Conservation (phyloP, 805 yeast genomes). For the Metschnikowia hibisci region DNA sequence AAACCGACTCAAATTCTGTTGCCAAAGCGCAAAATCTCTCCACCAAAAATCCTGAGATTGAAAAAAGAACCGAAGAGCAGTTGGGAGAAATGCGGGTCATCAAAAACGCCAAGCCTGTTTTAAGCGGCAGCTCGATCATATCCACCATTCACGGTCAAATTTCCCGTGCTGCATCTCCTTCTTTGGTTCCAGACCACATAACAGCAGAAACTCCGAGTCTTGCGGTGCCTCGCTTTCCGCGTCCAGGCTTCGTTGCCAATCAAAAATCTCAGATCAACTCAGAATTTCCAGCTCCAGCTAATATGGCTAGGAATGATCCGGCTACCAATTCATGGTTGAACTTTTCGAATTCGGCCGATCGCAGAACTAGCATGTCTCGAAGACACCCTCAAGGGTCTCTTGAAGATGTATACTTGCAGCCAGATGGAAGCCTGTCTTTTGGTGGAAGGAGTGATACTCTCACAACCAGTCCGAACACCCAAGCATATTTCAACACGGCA, state of each 20-base stretch:
- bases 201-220: background rate
- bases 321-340: background rate
- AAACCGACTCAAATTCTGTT: too few relatives aligned
- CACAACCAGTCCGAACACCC: background rate
- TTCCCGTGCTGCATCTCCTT: constrained; percentile 10
- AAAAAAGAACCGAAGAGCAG: background rate
- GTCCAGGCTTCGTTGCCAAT: too few relatives aligned
- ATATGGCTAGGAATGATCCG: background rate
- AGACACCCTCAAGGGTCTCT: background rate
- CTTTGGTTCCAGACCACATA: background rate
- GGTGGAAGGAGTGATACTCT: background rate
- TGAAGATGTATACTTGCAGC: background rate
- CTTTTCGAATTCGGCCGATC: background rate
- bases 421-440: background rate
- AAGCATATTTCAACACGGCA: background rate
- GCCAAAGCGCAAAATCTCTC: too few relatives aligned
- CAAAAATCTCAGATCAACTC: background rate
- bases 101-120: background rate
- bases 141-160: constrained; percentile 10
- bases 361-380: background rate
- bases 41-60: background rate
- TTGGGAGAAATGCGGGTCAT: background rate
- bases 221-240: background rate
- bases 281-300: background rate
- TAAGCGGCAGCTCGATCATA: constrained; percentile 9